These are phyloP conservation scores for Phytophthora litchii DNA, from an alignment of 352 stramenopile genomes.

Conservation along the genomic window DNA sequence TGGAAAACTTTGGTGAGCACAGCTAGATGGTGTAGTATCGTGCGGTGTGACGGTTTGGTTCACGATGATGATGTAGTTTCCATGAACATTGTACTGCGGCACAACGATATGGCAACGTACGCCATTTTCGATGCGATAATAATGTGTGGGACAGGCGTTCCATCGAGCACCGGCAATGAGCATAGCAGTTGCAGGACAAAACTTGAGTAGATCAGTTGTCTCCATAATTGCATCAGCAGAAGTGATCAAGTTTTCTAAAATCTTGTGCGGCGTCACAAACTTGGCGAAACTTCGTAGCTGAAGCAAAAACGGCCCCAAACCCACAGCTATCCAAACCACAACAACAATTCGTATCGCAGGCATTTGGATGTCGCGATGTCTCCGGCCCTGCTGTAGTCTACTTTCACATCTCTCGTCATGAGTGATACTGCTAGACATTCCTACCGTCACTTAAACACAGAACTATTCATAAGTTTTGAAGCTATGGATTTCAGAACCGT, in stretches of 20 bases:
- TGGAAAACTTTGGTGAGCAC: conserved; percentile 6
- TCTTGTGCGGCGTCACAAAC: conserved; percentile 32
- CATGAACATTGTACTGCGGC: conserved; percentile 25
- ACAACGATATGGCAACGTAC: conserved; percentile 19
- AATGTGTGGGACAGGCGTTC: conserved; percentile 20
- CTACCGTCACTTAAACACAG: background rate
- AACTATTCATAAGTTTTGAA: conserved; percentile 11
- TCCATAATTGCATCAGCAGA: background rate
- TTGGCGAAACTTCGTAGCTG: conserved; percentile 30
- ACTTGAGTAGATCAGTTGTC: conserved; percentile 2
- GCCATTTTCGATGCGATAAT: conserved; percentile 7
- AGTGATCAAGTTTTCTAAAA: conserved; percentile 21
- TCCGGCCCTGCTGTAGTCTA: background rate
- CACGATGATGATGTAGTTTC: conserved; percentile 10
- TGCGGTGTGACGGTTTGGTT: conserved; percentile 2
- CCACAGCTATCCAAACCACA: conserved; percentile 24
- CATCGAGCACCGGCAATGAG: conserved; percentile 21
- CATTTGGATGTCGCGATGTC: conserved; percentile 5
- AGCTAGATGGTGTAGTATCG: conserved; percentile 2
- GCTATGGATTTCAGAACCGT: no score
- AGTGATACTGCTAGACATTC: background rate
- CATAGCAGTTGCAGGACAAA: conserved; percentile 16
- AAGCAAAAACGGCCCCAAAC: conserved; percentile 24
- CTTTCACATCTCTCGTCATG: background rate
- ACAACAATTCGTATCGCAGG: conserved; percentile 13